A percentile compares a stretch with the other conserved stretches of the same genome.
phyloP scores from a whole-genome alignment of 2,329 filamentous ascomycete genomes.

The Sarocladiaceae sp. region DNA sequence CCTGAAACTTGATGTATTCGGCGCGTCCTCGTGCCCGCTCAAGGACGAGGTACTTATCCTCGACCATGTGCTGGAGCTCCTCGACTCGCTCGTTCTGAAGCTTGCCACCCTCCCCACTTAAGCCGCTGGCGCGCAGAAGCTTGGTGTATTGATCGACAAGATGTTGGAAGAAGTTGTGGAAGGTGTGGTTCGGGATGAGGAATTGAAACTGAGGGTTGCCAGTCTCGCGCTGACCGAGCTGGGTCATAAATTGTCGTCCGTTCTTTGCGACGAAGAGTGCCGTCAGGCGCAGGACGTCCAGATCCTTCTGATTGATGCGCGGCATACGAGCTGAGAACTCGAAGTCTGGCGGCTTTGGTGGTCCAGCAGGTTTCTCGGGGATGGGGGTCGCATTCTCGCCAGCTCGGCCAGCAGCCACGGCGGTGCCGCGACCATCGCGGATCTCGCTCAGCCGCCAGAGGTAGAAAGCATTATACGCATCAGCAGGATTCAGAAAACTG shows the following conservation, averaged over 20 bases:
- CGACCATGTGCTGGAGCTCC: conserved; percentile 69
- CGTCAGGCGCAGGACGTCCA: conserved; percentile 70
- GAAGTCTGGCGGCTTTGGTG: conserved; percentile 80
- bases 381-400: conserved; percentile 50
- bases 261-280: conserved; percentile 92
- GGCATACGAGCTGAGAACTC: conserved; percentile 96
- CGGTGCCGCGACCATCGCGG: conserved; percentile 75
- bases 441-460: conserved; percentile 87
- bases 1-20: conserved; percentile 81
- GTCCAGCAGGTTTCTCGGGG: conserved; percentile 68
- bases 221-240: conserved; percentile 81
- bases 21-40: conserved; percentile 79
- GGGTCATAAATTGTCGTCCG: conserved; percentile 86
- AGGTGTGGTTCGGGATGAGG: conserved; percentile 87
- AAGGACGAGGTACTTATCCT: conserved; percentile 76
- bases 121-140: conserved; percentile 63
- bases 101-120: conserved; percentile 62
- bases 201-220: conserved; percentile 97
- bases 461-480: conserved; percentile 87
- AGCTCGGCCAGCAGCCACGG: conserved; percentile 69
- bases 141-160: conserved; percentile 92
- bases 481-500: conserved; percentile 74
- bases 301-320: conserved; percentile 91
- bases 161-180: conserved; percentile 92
- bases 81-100: conserved; percentile 68